phyloP scores from a whole-genome alignment of 768 basidiomycete genomes.

The Gyrodon lividus region DNA sequence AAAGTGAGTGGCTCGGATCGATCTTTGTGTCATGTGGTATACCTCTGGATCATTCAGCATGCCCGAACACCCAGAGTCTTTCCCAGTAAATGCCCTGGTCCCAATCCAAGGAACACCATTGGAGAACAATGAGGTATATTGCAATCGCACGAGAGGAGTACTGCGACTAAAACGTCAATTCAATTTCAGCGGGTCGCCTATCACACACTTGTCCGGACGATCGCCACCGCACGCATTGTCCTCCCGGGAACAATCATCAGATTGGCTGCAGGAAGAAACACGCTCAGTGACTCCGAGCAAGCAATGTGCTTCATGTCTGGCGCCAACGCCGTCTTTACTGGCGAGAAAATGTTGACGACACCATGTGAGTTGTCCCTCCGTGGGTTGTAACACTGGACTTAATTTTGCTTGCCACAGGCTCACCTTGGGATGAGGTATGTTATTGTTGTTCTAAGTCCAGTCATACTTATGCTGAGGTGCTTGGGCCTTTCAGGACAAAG shows the following conservation, averaged over 20 bases:
- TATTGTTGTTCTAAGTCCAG: constrained; percentile 11
- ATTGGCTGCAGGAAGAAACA: constrained; percentile 91
- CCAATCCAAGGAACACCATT: constrained; percentile 94
- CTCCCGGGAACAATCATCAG: constrained; percentile 93
- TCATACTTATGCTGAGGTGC: constrained; percentile 1
- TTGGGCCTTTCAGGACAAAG: constrained; percentile 63
- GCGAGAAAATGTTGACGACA: constrained; percentile 95
- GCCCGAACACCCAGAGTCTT: constrained; percentile 97
- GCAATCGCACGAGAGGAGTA: not conserved
- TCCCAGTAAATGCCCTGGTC: constrained; percentile 96
- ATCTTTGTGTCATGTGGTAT: not conserved
- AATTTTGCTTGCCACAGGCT: constrained; percentile 46
- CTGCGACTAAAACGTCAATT: constrained; percentile 13
- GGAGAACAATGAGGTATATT: constrained; percentile 78
- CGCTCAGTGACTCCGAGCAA: constrained; percentile 86
- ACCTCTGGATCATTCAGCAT: constrained; percentile 49
- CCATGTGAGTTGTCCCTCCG: constrained; percentile 62
- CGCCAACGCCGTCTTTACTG: constrained; percentile 98
- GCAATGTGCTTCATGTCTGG: constrained; percentile 99
- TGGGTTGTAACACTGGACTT: constrained; percentile 1
- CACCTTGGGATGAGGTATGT: constrained; percentile 89
- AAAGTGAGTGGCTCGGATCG: constrained; percentile 52
- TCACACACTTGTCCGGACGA: constrained; percentile 86
- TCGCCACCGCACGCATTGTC: constrained; percentile 91
- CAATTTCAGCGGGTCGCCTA: constrained; percentile 66